These are phyloP conservation scores for Sporisorium scitamineum DNA, from an alignment of 1,284 basidiomycete species.

Conservation along the genomic window DNA sequence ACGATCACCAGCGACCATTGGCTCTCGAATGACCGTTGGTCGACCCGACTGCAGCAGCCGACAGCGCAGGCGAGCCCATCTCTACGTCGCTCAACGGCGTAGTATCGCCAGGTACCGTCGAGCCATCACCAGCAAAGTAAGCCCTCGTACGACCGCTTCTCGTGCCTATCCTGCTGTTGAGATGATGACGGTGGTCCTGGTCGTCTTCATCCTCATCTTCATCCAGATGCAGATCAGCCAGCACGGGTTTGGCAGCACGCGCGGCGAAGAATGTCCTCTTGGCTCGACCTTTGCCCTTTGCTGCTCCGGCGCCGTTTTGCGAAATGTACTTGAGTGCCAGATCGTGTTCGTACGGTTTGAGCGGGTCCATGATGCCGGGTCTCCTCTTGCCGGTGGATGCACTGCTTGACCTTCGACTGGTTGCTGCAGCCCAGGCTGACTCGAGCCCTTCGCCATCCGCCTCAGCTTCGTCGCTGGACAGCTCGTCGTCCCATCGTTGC, in stretches of 20 bases:
- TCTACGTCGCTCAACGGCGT: slow-evolving; percentile 45
- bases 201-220: slow-evolving; percentile 31
- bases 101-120: slow-evolving; percentile 25
- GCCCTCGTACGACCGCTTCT: slow-evolving; percentile 13
- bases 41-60: slow-evolving; percentile 11
- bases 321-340: slow-evolving; percentile 39
- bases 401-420: slow-evolving; percentile 12
- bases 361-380: slow-evolving; percentile 46
- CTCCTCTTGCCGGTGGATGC: slow-evolving; percentile 16
- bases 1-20: slow-evolving; percentile 21
- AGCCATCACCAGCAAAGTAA: background rate
- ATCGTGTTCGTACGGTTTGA: slow-evolving; percentile 42
- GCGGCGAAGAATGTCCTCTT: slow-evolving; percentile 56
- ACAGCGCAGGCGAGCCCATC: slow-evolving; percentile 42
- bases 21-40: slow-evolving; percentile 18
- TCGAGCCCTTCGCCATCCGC: slow-evolving; percentile 5
- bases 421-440: slow-evolving; percentile 27
- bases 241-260: slow-evolving; percentile 45
- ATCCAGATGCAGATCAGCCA: slow-evolving; percentile 39
- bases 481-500: slow-evolving; percentile 60
- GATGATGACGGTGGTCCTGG: slow-evolving; percentile 13
- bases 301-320: slow-evolving; percentile 39
- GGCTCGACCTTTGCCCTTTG: slow-evolving; percentile 38
- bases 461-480: slow-evolving; percentile 60
- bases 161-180: background rate